Percentiles rank a stretch among this genome's conserved stretches.
Evolutionary conservation across 768 basidiomycete species (phyloP).

Genomic region (Amanita exitialis): DNA sequence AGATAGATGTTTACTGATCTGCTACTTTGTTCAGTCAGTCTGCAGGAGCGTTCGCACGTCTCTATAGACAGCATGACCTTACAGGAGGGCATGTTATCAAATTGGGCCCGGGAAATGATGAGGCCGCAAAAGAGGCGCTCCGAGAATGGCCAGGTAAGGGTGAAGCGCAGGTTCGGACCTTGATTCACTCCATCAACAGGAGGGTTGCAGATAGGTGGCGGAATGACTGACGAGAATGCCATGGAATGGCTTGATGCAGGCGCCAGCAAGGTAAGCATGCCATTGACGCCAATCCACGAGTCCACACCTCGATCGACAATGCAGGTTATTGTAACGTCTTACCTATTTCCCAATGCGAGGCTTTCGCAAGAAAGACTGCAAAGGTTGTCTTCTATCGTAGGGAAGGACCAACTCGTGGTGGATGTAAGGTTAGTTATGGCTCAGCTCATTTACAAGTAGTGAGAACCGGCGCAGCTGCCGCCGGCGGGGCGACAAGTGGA

Average conservation of each 20-base stretch:
- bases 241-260: constrained; percentile 78
- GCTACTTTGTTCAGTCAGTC: constrained; percentile 43
- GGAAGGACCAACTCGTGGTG: constrained; percentile 83
- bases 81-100: constrained; percentile 94
- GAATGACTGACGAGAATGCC: constrained; percentile 78
- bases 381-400: constrained; percentile 49
- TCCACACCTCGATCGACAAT: constrained; percentile 1
- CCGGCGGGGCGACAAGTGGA: constrained; percentile 64
- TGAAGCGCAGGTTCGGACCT: background rate
- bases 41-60: constrained; percentile 65
- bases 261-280: constrained; percentile 63
- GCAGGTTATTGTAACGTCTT: constrained; percentile 96
- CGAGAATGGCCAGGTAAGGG: constrained; percentile 68
- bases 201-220: constrained; percentile 87
- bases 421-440: constrained; percentile 73
- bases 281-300: background rate
- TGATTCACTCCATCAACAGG: constrained; percentile 29
- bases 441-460: background rate
- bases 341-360: constrained; percentile 76
- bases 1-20: constrained; percentile 6
- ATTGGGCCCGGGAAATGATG: constrained; percentile 83
- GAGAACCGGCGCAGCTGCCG: constrained; percentile 57
- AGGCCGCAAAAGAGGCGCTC: constrained; percentile 79
- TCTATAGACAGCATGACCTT: constrained; percentile 64
- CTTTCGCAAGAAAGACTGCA: constrained; percentile 71